A percentile compares a stretch with the other conserved stretches of the same genome.
Conservation (phyloP, 495 filamentous ascomycete genomes). For the Letharia columbiana region DNA sequence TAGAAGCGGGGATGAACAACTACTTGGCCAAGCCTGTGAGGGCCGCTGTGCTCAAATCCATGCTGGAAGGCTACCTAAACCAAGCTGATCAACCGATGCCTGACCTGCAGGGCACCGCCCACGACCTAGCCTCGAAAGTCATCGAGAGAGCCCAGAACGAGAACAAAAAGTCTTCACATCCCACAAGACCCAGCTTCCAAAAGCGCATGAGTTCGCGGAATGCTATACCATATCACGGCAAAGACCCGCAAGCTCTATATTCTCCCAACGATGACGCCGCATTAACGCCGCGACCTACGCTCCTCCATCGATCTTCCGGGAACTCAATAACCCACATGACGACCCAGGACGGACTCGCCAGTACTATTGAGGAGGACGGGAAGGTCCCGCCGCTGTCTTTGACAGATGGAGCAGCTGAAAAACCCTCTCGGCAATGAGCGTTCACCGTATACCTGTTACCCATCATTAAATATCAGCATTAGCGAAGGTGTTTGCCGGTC, state of each 20-base stretch:
- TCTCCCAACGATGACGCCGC: conserved; percentile 6
- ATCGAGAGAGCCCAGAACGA: background rate
- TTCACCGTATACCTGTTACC: background rate
- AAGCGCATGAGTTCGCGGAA: conserved; percentile 21
- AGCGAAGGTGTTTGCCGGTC: background rate
- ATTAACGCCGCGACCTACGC: conserved; percentile 1
- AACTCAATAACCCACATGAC: background rate
- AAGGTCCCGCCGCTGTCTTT: conserved; percentile 15
- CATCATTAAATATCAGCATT: background rate
- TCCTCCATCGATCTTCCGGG: background rate
- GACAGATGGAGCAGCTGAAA: conserved; percentile 5
- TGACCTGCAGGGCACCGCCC: conserved; percentile 31
- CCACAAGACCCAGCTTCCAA: conserved; percentile 16
- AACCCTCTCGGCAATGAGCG: background rate
- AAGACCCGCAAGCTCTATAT: conserved; percentile 9
- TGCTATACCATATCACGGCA: conserved; percentile 10
- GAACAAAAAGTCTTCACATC: background rate
- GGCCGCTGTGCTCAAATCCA: conserved; percentile 60
- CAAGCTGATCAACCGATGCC: conserved; percentile 31
- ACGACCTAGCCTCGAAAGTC: background rate
- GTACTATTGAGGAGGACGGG: conserved; percentile 11
- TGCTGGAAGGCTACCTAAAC: conserved; percentile 58
- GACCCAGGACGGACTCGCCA: background rate
- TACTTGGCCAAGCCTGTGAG: conserved; percentile 89
- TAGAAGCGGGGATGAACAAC: conserved; percentile 91